Evolutionary conservation across 768 basidiomycete genomes (phyloP), one percentile per base, ranked within the genome.

Genomic region (Tylopilus sp.): DNA sequence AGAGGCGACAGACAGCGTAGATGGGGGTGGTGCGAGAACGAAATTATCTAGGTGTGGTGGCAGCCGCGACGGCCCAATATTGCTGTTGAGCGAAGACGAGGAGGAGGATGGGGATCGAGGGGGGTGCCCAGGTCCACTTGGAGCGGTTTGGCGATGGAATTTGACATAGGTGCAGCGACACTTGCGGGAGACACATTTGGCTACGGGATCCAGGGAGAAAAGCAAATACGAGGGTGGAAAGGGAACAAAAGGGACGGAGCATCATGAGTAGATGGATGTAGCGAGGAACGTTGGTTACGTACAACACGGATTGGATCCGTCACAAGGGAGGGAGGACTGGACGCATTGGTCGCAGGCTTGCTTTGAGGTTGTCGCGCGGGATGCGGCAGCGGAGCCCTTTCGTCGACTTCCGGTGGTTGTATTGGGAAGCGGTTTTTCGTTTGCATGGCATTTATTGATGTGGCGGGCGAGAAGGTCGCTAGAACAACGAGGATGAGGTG

Each of bases 301-400:
- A 89, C 88, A 74, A 59, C 88, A 91, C 4, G 88, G 88, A 66
- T 86, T 88, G 51, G 77, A 79, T 15, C 88, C 88, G 58, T 91
- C 88, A 58, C 88, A 91, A 0, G 86, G 86, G 4, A 89, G 71
- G 58, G 79, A 83, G 9, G 80, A 77, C 59, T 85, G 81, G 40
- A 89, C 86, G 57, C 90, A 92, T 57, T 91, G 86, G 67, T 92
- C 90, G 64, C 90, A 92, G 1, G 86, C 85, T 64, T 90, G 87
- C 63, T 89, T 91, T 15, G 85, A 85, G 9, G 87, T 88, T 4
- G 86, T 83, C 2, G 88, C 87, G 20, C 87, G 75, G 4, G 86
- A 81, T 1, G 85, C 79, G 1, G 83, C 79, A 0, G 82, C 77
- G 0, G 80, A 75, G 20, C 86, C 86, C 59, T 87, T 87, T 52